A percentile compares a stretch with the other conserved stretches of the same genome.
phyloP scores from a whole-genome alignment of 176 grass and related monocot genomes.

The Luzula sylvatica region DNA sequence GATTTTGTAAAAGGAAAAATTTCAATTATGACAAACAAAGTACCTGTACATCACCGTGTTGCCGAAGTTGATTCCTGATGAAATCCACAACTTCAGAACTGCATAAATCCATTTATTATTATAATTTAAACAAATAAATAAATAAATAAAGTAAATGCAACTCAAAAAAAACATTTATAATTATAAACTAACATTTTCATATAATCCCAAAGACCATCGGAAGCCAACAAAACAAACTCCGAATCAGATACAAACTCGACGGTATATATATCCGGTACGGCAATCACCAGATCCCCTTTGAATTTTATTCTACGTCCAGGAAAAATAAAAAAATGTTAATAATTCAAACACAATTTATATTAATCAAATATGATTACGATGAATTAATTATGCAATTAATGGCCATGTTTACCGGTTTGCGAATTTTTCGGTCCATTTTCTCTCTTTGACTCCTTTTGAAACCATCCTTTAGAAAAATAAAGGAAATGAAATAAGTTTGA shows the following conservation, averaged over 20 bases:
- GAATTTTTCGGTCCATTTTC: conserved; percentile 88
- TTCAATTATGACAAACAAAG: conserved; percentile 3
- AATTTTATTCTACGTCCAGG: conserved; percentile 61
- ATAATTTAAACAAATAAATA: conserved; percentile 6
- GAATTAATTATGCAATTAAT: not conserved
- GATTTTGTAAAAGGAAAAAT: conserved; percentile 1
- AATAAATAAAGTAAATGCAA: no score
- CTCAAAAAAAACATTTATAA: no score
- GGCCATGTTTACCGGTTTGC: conserved; percentile 42
- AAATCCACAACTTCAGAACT: conserved; percentile 67
- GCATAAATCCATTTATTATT: conserved; percentile 27
- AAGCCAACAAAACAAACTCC: conserved; percentile 76
- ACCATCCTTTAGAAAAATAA: conserved; percentile 62
- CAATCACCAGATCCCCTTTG: conserved; percentile 57
- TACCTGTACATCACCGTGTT: conserved; percentile 91
- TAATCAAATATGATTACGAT: conserved; percentile 1
- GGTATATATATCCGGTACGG: conserved; percentile 61
- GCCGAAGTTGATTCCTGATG: conserved; percentile 74
- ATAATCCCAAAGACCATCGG: conserved; percentile 97
- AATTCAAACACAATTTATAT: not conserved
- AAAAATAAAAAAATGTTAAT: not conserved
- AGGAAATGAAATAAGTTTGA: conserved; percentile 4
- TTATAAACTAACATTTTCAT: conserved; percentile 52
- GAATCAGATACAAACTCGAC: conserved; percentile 67
- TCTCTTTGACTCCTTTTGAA: conserved; percentile 64